Evolutionary conservation across 768 basidiomycete genomes (phyloP).

Genomic region (Leccinum longicurvipes): DNA sequence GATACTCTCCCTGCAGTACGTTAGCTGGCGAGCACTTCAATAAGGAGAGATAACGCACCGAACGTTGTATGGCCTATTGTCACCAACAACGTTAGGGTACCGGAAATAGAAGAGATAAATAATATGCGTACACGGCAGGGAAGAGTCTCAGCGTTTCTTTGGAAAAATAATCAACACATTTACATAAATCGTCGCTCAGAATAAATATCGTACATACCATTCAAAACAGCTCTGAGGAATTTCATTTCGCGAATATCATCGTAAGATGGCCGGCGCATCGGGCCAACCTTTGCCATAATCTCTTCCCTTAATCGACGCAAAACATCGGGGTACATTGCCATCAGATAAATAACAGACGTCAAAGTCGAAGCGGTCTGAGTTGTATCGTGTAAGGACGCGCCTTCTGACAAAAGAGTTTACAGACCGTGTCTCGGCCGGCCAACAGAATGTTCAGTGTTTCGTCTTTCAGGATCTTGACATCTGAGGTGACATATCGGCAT

Average conservation of each 20-base stretch:
- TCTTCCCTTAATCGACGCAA: slow-evolving; percentile 40
- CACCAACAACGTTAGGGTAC: neutral
- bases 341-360: slow-evolving; percentile 44
- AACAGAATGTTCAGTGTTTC: slow-evolving; percentile 43
- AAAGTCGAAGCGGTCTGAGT: slow-evolving; percentile 42
- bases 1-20: slow-evolving; percentile 16
- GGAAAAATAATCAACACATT: neutral
- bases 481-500: slow-evolving; percentile 8
- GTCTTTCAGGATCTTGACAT: slow-evolving; percentile 36
- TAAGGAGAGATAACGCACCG: slow-evolving; percentile 13
- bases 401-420: neutral
- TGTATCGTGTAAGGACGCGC: neutral
- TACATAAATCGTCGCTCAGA: too few species aligned
- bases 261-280: slow-evolving; percentile 34
- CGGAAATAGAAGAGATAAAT: neutral
- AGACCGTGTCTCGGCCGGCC: slow-evolving; percentile 44
- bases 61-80: slow-evolving; percentile 32
- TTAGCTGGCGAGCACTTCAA: neutral
- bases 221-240: slow-evolving; percentile 42
- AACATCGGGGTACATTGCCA: slow-evolving; percentile 44
- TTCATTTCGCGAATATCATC: slow-evolving; percentile 44
- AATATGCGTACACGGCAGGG: slow-evolving; percentile 26
- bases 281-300: slow-evolving; percentile 37
- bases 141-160: slow-evolving; percentile 34
- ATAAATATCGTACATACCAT: slow-evolving; percentile 30